These are phyloP conservation scores for Penicillium desertorum DNA, from an alignment of 495 filamentous ascomycete genomes.

Conservation along the genomic window DNA sequence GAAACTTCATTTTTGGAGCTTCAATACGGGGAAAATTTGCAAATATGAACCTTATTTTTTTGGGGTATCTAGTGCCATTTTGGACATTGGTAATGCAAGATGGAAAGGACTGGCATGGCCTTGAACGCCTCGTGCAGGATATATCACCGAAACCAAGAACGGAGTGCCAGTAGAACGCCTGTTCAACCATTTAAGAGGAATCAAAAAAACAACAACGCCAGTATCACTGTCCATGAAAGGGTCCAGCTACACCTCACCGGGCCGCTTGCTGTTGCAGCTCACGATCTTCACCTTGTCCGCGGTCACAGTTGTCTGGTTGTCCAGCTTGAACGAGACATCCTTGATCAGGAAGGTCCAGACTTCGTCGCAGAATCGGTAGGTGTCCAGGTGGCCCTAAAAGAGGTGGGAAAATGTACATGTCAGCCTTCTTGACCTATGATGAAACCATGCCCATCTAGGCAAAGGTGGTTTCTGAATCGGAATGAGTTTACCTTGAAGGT, in stretches of 20 bases:
- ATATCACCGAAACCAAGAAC: conserved; percentile 12
- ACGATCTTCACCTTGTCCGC: conserved; percentile 96
- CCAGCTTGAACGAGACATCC: conserved; percentile 96
- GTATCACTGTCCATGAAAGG: conserved; percentile 4
- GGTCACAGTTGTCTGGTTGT: conserved; percentile 63
- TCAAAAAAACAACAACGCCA: conserved; percentile 20
- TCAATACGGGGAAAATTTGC: not conserved
- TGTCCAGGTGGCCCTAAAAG: conserved; percentile 88
- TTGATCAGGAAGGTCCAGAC: conserved; percentile 99
- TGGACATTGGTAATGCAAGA: conserved; percentile 18
- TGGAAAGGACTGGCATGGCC: conserved; percentile 3
- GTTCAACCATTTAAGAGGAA: conserved; percentile 13
- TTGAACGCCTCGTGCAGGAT: conserved; percentile 19
- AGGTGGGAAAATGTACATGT: conserved; percentile 9
- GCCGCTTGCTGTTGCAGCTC: conserved; percentile 85
- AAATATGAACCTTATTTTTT: conserved; percentile 11
- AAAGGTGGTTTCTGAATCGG: not conserved
- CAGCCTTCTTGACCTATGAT: conserved; percentile 13
- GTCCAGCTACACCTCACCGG: conserved; percentile 59
- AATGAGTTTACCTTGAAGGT: conserved; percentile 84
- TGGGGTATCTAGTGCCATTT: conserved; percentile 25
- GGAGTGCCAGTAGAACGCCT: conserved; percentile 25
- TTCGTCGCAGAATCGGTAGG: conserved; percentile 99
- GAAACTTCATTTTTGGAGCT: not conserved
- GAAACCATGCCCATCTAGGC: not conserved